These are phyloP conservation scores for Aspergillus coremiiformis DNA, from an alignment of 495 filamentous ascomycete genomes.

Conservation along the genomic window DNA sequence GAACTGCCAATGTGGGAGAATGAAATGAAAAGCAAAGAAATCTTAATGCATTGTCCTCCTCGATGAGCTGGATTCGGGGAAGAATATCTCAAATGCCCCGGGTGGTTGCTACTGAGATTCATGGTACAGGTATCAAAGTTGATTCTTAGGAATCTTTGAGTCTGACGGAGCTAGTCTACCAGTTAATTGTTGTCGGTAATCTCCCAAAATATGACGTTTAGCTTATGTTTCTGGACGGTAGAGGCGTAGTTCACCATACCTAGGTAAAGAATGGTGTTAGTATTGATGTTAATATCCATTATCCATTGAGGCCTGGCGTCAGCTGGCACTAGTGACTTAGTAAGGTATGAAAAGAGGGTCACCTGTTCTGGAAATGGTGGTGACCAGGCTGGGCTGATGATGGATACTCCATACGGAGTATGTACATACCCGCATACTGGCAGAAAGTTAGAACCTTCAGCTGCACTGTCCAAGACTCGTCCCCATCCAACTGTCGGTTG, in stretches of 20 bases:
- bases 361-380: conserved; percentile 13
- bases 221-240: neutral
- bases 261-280: neutral
- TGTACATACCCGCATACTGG: neutral
- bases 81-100: neutral
- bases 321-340: neutral
- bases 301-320: neutral
- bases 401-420: neutral
- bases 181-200: neutral
- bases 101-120: neutral
- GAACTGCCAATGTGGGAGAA: too few species aligned
- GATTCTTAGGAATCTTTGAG: too few species aligned
- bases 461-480: neutral
- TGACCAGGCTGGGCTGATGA: neutral
- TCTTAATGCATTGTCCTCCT: neutral
- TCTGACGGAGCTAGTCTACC: too few species aligned
- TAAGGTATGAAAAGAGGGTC: neutral
- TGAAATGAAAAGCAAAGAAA: neutral
- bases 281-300: neutral
- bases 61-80: neutral
- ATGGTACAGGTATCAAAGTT: neutral
- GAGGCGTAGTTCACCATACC: neutral
- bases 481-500: neutral
- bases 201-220: neutral
- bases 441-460: neutral